Evolutionary conservation across 805 yeast species (phyloP), one percentile per base, ranked within the genome.

Genomic region (Nakazawaea ernobii): DNA sequence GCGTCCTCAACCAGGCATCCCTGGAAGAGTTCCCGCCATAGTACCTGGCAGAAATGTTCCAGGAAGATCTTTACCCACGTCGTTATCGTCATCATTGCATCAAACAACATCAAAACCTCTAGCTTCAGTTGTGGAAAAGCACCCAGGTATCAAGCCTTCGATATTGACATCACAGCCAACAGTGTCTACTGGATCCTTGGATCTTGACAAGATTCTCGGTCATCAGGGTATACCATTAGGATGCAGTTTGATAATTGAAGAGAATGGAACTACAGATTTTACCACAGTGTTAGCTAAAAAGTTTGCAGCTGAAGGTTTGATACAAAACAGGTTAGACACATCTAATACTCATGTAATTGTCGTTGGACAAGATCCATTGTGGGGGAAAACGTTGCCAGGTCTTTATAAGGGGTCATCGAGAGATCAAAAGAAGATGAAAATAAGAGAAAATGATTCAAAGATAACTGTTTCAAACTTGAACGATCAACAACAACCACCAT

Each of bases 191-290:
- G 97, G 97, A 1, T 75, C 84, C 24, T 60, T 72, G 7, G 91
- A 88, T 58, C 62, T 92, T 20, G 98, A 92, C 62, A 78, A 73
- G 53, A 64, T 87, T 3, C 60, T 92, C 44, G 78, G 76, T 1
- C 98, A 92, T 62, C 84, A 79, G 48, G 99, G 99, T 1, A 61
- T 91, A 13, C 98, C 98, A 1, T 55, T 87, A 10, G 96, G 96
- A 1, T 65, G 72, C 9, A 74, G 86, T 6, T 59, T 90, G 35
- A 61, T 91, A 11, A 60, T 92, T 4, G 92, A 88, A 61, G 98
- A 92, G 60, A 75, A 79, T 13, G 94, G 95, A 0, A 83, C 92
- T 6, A 92, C 98, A 0, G 97, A 92, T 59, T 92, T 89, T 59
- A 74, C 86, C 6, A 75, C 89, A 6, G 81, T 87, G 9, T 53